These are phyloP conservation scores for Silene latifolia DNA, from an alignment of 148 eudicot genomes.

Conservation along the genomic window DNA sequence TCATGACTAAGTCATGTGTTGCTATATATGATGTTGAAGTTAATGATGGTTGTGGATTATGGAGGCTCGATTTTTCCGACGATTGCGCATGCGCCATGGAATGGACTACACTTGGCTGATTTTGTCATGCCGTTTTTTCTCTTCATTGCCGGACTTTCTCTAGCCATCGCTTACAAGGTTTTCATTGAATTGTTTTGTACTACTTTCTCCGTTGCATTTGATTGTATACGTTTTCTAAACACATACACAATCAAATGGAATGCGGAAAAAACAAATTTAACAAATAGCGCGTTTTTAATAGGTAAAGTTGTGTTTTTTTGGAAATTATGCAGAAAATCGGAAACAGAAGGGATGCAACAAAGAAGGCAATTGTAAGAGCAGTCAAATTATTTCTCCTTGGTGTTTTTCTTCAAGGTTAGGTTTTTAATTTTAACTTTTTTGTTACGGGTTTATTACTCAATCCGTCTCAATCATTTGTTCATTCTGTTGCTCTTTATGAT, in stretches of 20 bases:
- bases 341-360: conserved; percentile 56
- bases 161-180: conserved; percentile 77
- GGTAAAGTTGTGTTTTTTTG: no score
- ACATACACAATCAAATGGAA: no score
- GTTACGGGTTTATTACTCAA: no score
- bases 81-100: conserved; percentile 83
- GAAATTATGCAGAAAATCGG: conserved; percentile 49
- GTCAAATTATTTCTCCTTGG: conserved; percentile 67
- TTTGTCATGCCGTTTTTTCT: conserved; percentile 92
- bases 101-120: conserved; percentile 85
- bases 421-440: conserved; percentile 1
- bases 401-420: conserved; percentile 76
- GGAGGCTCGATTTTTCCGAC: conserved; percentile 69
- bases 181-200: no score
- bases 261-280: no score
- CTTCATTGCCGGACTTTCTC: conserved; percentile 76
- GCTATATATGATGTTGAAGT: conserved; percentile 32
- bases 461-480: no score
- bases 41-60: conserved; percentile 86
- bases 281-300: no score
- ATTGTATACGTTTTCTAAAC: no score
- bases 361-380: conserved; percentile 54
- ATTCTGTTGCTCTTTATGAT: no score
- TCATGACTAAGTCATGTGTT: neutral
- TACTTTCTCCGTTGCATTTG: no score